Conservation (phyloP, 129 eudicot genomes). For the Artemisia tridentata region DNA sequence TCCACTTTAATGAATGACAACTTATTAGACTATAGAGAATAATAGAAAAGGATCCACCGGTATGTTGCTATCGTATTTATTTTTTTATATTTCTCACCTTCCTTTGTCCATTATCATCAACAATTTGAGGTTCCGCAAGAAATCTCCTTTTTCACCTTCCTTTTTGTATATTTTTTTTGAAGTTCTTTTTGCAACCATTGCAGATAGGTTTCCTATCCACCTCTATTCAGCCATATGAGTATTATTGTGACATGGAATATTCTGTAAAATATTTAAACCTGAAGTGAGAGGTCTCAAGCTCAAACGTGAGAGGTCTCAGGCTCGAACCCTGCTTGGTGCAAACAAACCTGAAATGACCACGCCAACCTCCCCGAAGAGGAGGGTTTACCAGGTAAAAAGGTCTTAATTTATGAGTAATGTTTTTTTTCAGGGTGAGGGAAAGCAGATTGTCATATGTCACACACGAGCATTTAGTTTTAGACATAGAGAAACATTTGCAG, state of each 20-base stretch:
- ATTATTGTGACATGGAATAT: conserved; percentile 91
- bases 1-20: conserved; percentile 84
- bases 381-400: conserved; percentile 5
- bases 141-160: neutral
- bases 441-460: conserved; percentile 4
- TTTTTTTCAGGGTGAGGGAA: conserved; percentile 77
- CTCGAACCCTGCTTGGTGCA: too few relatives aligned
- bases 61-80: conserved; percentile 35
- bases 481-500: too few relatives aligned
- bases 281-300: too few relatives aligned
- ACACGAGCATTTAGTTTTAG: too few relatives aligned
- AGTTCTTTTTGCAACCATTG: conserved; percentile 23
- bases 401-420: conserved; percentile 24
- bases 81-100: neutral
- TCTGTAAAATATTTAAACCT: conserved; percentile 71
- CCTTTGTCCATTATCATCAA: conserved; percentile 8
- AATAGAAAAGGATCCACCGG: conserved; percentile 50
- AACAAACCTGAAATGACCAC: too few relatives aligned
- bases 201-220: conserved; percentile 52
- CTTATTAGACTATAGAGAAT: conserved; percentile 65
- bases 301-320: too few relatives aligned
- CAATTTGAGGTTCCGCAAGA: conserved; percentile 9
- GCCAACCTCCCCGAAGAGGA: too few relatives aligned
- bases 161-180: conserved; percentile 7
- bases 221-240: conserved; percentile 50